Percentiles rank a stretch among this genome's conserved stretches.
Evolutionary conservation across 305 asterid species (phyloP).

Genomic region (Plantago lanceolata): DNA sequence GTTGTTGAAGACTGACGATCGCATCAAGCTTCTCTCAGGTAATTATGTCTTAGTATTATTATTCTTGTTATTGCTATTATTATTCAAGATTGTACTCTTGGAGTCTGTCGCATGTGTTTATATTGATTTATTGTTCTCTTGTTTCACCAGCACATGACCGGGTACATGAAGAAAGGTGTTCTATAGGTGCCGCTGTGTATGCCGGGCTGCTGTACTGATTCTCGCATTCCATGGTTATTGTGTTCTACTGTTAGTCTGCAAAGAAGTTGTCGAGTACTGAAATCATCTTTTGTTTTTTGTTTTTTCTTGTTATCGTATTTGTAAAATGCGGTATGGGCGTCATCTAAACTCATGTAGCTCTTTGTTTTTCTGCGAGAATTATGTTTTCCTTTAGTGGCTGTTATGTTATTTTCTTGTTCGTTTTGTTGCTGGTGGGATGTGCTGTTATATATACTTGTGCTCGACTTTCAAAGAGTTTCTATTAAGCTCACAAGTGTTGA

Average conservation of each 20-base stretch:
- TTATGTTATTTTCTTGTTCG: too few species aligned
- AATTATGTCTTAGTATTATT: slow-evolving; percentile 2
- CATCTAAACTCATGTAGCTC: not conserved
- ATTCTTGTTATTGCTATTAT: too few species aligned
- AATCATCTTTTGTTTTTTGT: not conserved
- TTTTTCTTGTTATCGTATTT: not conserved
- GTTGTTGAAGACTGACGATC: slow-evolving; percentile 45
- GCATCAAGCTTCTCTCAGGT: slow-evolving; percentile 49
- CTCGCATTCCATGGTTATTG: slow-evolving; percentile 13
- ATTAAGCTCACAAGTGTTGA: too few species aligned
- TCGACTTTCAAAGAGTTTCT: too few species aligned
- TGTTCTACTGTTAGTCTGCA: slow-evolving; percentile 1
- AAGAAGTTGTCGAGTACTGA: slow-evolving; percentile 8
- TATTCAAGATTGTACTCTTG: not conserved
- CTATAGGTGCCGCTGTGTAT: slow-evolving; percentile 28
- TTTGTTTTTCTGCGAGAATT: not conserved
- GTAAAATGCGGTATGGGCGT: not conserved
- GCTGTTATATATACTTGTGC: too few species aligned
- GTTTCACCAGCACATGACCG: slow-evolving; percentile 27
- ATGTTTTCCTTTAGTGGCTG: not conserved
- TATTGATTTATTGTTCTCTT: slow-evolving; percentile 3
- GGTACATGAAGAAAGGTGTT: slow-evolving; percentile 27
- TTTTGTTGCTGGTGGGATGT: too few species aligned
- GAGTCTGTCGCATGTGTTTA: not conserved
- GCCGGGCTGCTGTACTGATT: slow-evolving; percentile 22